Percentiles rank a stretch among this genome's conserved stretches.
Evolutionary conservation across 164 flowering plant genomes (phyloP).

Genomic region (Macadamia integrifolia): DNA sequence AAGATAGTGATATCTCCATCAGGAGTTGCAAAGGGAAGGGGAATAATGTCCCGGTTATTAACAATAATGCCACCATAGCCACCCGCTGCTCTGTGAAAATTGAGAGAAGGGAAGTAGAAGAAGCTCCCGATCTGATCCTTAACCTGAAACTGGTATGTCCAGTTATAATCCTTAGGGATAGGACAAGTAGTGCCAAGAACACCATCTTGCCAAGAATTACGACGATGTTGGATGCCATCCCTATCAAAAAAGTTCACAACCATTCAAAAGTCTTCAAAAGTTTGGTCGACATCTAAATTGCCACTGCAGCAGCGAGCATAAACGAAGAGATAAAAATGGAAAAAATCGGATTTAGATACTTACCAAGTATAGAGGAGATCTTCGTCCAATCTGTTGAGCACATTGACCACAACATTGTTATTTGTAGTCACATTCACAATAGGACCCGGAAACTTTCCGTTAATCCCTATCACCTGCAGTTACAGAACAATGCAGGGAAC

Average conservation of each 20-base stretch:
- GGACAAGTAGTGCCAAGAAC: constrained; percentile 93
- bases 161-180: constrained; percentile 83
- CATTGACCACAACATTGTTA: constrained; percentile 71
- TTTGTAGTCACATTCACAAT: constrained; percentile 78
- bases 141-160: constrained; percentile 92
- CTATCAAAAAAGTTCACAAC: constrained; percentile 26
- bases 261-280: neutral
- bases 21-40: constrained; percentile 76
- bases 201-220: constrained; percentile 96
- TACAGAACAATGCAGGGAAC: constrained; percentile 10
- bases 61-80: constrained; percentile 80
- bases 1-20: constrained; percentile 67
- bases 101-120: constrained; percentile 86
- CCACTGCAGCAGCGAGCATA: neutral
- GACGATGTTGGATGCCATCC: constrained; percentile 79
- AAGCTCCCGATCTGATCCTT: constrained; percentile 98
- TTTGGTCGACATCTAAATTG: neutral
- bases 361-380: constrained; percentile 75
- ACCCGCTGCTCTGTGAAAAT: constrained; percentile 88
- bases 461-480: constrained; percentile 83
- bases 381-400: constrained; percentile 77
- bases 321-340: neutral
- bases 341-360: constrained; percentile 5
- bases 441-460: constrained; percentile 88
- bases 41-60: constrained; percentile 58